Evolutionary conservation across 2,329 filamentous ascomycete species (phyloP), one percentile per base, ranked within the genome.

Genomic region (Hypomyces rosellus): DNA sequence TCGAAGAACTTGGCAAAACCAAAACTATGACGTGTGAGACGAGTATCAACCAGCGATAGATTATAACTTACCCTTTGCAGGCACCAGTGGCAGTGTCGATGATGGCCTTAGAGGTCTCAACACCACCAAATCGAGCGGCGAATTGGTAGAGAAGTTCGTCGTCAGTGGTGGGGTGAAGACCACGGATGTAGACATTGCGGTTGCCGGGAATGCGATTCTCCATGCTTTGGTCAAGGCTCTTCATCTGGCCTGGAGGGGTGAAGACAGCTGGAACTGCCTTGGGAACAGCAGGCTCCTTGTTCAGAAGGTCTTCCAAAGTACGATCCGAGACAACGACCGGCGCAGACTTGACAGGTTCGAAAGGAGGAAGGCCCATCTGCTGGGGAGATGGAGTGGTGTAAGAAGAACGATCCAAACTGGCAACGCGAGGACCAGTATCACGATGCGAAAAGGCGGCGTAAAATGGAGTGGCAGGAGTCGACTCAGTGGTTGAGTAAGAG

Each of bases 61-160:
- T 16, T 37, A 33, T 11, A 6, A 71, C 78, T 62, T 73, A 95
- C 93, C 93, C 93, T 73, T 99, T 99, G 81, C 93, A 99, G 56
- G 90, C 85, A 53, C 90, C 89, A 45, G 89, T 95, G 59, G 87
- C 85, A 47, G 91, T 86, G 71, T 99, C 95, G 63, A 99, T 95
- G 71, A 99, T 99, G 13, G 95, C 93, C 77, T 99, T 99, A 63
- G 90, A 96, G 57, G 91, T 95, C 72, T 96, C 89, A 51, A 99
- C 93, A 54, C 86, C 84, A 39, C 93, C 95, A 64, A 97, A 99
- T 46, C 92, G 88, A 59, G 82, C 77, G 40, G 92, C 86, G 71
- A 93, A 97, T 40, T 78, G 77, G 60, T 87, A 80, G 15, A 99
- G 75, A 65, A 95, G 85, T 45, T 95, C 88, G 63, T 99, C 93